Evolutionary conservation across 768 basidiomycete species (phyloP).

Genomic region (Dendrothele bispora): DNA sequence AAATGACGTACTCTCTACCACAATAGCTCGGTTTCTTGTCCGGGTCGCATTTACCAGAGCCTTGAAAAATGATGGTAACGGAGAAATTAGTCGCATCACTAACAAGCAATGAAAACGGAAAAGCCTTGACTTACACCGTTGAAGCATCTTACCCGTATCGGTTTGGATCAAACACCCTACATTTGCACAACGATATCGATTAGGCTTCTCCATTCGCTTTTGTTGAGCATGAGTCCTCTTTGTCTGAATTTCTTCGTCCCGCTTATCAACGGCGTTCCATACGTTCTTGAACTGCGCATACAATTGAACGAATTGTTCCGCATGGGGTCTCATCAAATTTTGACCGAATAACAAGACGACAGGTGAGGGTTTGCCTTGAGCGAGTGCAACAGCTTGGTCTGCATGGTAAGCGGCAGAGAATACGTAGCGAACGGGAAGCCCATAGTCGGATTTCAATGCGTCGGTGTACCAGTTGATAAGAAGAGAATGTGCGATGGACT

Average conservation of each 20-base stretch:
- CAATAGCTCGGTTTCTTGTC: slow-evolving; percentile 34
- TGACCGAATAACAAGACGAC: slow-evolving; percentile 21
- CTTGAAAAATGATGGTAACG: slow-evolving; percentile 9
- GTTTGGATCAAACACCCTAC: slow-evolving; percentile 25
- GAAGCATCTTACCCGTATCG: slow-evolving; percentile 23
- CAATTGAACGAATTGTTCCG: slow-evolving; percentile 12
- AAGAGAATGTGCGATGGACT: slow-evolving; percentile 9
- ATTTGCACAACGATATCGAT: slow-evolving; percentile 28
- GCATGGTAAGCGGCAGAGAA: slow-evolving; percentile 16
- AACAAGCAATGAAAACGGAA: neutral
- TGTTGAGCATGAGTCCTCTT: slow-evolving; percentile 16
- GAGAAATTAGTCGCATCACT: no score
- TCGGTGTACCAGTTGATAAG: slow-evolving; percentile 10
- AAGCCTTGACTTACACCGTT: slow-evolving; percentile 18
- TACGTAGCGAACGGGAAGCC: slow-evolving; percentile 3
- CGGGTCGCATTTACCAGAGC: slow-evolving; percentile 27
- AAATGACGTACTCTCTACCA: slow-evolving; percentile 24
- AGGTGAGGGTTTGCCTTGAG: slow-evolving; percentile 7
- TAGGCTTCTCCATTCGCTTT: slow-evolving; percentile 24
- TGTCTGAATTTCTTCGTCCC: slow-evolving; percentile 16
- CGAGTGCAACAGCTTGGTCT: slow-evolving; percentile 14
- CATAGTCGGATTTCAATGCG: neutral
- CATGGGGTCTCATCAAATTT: slow-evolving; percentile 14
- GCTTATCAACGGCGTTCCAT: slow-evolving; percentile 18
- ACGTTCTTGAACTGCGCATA: slow-evolving; percentile 19